Percentiles rank a stretch among this genome's conserved stretches.
These are phyloP conservation scores for Scorias spongiosa DNA, from an alignment of 2,329 filamentous ascomycete genomes.

Conservation along the genomic window DNA sequence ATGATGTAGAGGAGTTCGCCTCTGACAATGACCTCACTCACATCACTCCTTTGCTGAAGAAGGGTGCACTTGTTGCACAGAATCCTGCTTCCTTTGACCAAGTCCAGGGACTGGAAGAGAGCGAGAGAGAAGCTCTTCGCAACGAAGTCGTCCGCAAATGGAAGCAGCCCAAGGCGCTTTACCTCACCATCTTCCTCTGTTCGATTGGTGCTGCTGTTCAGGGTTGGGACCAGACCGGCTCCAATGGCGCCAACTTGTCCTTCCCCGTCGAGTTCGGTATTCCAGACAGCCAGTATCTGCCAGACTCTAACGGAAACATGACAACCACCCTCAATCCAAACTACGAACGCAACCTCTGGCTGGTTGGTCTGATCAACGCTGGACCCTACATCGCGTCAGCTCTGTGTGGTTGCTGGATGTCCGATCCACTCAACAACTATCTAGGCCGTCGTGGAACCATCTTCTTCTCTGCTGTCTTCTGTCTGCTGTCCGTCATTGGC, in stretches of 20 bases:
- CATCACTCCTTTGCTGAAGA: slow-evolving; percentile 42
- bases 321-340: neutral
- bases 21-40: slow-evolving; percentile 42
- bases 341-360: slow-evolving; percentile 36
- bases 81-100: slow-evolving; percentile 47
- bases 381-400: slow-evolving; percentile 30
- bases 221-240: slow-evolving; percentile 19
- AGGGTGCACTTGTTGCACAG: slow-evolving; percentile 58
- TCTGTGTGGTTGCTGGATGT: slow-evolving; percentile 32
- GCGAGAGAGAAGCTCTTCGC: slow-evolving; percentile 43
- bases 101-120: slow-evolving; percentile 43
- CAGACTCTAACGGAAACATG: slow-evolving; percentile 17
- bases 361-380: slow-evolving; percentile 46
- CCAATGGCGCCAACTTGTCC: slow-evolving; percentile 18
- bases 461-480: slow-evolving; percentile 27
- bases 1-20: slow-evolving; percentile 45
- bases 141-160: slow-evolving; percentile 51
- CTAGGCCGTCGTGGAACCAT: slow-evolving; percentile 22
- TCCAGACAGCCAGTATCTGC: slow-evolving; percentile 1
- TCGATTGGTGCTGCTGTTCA: slow-evolving; percentile 18
- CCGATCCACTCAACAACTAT: slow-evolving; percentile 26
- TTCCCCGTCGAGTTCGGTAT: slow-evolving; percentile 13
- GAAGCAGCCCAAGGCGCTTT: slow-evolving; percentile 46
- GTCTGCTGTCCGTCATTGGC: slow-evolving; percentile 53
- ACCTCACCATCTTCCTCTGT: slow-evolving; percentile 42